Conservation (phyloP, 2,329 filamentous ascomycete genomes). For the Phialophora expanda region DNA sequence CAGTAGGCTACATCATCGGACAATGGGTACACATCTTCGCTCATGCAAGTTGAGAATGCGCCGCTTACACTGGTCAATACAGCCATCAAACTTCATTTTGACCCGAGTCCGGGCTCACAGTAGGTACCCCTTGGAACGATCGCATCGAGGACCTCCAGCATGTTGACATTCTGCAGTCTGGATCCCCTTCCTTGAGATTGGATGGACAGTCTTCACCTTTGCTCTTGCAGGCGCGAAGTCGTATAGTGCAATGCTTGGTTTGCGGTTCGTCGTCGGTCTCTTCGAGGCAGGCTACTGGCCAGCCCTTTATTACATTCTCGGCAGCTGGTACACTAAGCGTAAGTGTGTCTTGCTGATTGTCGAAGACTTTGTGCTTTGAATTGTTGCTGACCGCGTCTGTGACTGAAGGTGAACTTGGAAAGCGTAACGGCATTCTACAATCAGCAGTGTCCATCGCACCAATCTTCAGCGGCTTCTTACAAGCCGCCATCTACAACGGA, state of each 20-base stretch:
- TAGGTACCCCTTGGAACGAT: constrained; percentile 43
- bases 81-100: constrained; percentile 34
- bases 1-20: constrained; percentile 46
- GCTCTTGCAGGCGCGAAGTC: constrained; percentile 27
- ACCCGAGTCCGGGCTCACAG: constrained; percentile 33
- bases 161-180: constrained; percentile 54
- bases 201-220: constrained; percentile 33
- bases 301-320: constrained; percentile 36
- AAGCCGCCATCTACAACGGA: constrained; percentile 60
- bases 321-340: constrained; percentile 34
- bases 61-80: constrained; percentile 6
- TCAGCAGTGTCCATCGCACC: constrained; percentile 34
- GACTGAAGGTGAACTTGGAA: constrained; percentile 40
- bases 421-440: constrained; percentile 32
- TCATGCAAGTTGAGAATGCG: constrained; percentile 35
- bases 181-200: constrained; percentile 36
- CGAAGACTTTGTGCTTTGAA: background rate
- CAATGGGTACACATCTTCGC: constrained; percentile 53
- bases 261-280: constrained; percentile 30
- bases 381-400: background rate
- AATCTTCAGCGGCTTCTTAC: constrained; percentile 55
- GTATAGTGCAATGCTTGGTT: constrained; percentile 25
- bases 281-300: constrained; percentile 36
- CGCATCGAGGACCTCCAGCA: constrained; percentile 38
- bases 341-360: constrained; percentile 7